Percentiles rank a stretch among this genome's conserved stretches.
phyloP scores from a whole-genome alignment of 2,329 filamentous ascomycete genomes.

The Colletotrichum liaoningense region DNA sequence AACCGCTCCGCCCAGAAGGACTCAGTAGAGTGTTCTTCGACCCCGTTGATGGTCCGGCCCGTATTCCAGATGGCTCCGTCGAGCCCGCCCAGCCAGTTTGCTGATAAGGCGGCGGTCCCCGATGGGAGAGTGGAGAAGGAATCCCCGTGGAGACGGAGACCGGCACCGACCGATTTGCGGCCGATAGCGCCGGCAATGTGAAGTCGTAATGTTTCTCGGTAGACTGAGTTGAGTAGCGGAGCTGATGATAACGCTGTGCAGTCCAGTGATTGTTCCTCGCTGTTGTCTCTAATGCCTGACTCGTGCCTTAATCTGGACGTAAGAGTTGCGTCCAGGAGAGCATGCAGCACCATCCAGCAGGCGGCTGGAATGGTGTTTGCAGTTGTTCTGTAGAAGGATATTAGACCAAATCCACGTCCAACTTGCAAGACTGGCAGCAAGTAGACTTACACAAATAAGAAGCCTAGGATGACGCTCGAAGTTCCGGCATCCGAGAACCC shows the following conservation, averaged over 20 bases:
- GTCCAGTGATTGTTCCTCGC: neutral
- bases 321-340: constrained; percentile 8
- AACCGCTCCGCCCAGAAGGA: constrained; percentile 38
- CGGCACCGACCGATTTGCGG: neutral
- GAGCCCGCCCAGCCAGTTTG: constrained; percentile 25
- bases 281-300: neutral
- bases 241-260: neutral
- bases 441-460: constrained; percentile 27
- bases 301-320: constrained; percentile 7
- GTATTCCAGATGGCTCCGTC: constrained; percentile 23
- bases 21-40: constrained; percentile 7
- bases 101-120: neutral
- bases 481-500: constrained; percentile 20
- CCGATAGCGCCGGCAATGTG: constrained; percentile 18
- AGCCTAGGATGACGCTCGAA: constrained; percentile 15
- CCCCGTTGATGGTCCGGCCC: neutral
- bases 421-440: too few relatives aligned
- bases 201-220: constrained; percentile 19
- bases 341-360: constrained; percentile 23
- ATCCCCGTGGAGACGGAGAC: neutral
- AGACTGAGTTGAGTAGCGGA: constrained; percentile 28
- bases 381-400: neutral
- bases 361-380: constrained; percentile 26
- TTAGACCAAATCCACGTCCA: too few relatives aligned
- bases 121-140: neutral